Evolutionary conservation across 306 rosid genomes (phyloP), one percentile per base, ranked within the genome.

Genomic region (Cucumis sativus): DNA sequence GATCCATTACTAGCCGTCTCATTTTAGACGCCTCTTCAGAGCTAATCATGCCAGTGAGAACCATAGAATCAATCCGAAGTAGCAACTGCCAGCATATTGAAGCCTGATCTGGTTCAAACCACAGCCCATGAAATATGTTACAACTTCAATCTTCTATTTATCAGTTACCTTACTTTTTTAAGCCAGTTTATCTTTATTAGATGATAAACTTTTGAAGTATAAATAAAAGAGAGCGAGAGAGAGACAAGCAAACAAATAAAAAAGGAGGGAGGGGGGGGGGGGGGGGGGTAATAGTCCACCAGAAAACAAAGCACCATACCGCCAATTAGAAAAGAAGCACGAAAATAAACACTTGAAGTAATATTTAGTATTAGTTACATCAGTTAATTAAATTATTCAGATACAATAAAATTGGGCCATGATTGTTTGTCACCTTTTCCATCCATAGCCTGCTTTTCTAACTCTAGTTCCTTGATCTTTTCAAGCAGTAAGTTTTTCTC

Each of bases 61-160:
- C 92, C 96, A 89, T 89, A 49, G 96, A 82, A 77, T 93, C 98
- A 79, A 93, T 85, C 82, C 93, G 93, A 86, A 86, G 93, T 81
- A 93, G 86, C 85, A 91, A 66, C 80, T 84, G 92, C 75, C 93
- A 89, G 83, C 91, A 85, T 59, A 79, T 60, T 76, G 97, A 86
- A 75, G 79, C 77, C 60, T 65, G 87, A 83, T 89, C 98, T 91
- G 96, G 86, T 75, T 86, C 78, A 71, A 57, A 59, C 75, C 63
- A 85, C 74, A 82, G 56, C 74, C 80, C 59, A 63, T 66, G 83
- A 83, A 80, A 39, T 74, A 43, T 11, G 56, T 43, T 68, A 81
- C 65, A 76, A 61, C 79, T 79, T 41, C 17, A 35, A 55, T 54
- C 28, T 71, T 66, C 61, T 18, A 61, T 45, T 45, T 43, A 57